Evolutionary conservation across 2,329 filamentous ascomycete genomes (phyloP).

Genomic region (Rutstroemia sp.): DNA sequence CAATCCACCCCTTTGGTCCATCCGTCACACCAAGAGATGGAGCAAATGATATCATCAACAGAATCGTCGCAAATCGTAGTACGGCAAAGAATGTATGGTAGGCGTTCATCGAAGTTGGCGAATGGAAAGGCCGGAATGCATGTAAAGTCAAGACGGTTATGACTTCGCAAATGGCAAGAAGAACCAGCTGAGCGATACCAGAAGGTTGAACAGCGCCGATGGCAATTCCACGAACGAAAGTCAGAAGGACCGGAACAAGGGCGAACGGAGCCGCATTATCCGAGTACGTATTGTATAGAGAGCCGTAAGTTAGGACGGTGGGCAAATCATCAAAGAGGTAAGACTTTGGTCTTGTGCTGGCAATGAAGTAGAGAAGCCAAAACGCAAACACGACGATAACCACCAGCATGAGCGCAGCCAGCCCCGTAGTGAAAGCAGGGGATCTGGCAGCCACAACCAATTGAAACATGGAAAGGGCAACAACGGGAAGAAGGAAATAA

Average conservation of each 20-base stretch:
- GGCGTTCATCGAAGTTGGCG: slow-evolving; percentile 92
- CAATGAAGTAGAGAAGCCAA: slow-evolving; percentile 78
- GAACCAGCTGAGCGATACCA: slow-evolving; percentile 85
- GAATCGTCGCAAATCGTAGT: slow-evolving; percentile 66
- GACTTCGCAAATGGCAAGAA: slow-evolving; percentile 91
- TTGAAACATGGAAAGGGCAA: slow-evolving; percentile 85
- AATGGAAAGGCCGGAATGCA: slow-evolving; percentile 84
- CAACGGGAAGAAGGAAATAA: slow-evolving; percentile 82
- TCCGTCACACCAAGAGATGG: slow-evolving; percentile 74
- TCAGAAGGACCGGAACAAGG: slow-evolving; percentile 77
- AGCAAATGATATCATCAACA: slow-evolving; percentile 77
- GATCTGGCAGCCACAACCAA: slow-evolving; percentile 67
- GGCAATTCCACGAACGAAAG: slow-evolving; percentile 77
- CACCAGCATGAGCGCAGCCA: slow-evolving; percentile 69
- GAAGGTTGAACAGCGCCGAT: slow-evolving; percentile 90
- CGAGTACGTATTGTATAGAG: slow-evolving; percentile 94
- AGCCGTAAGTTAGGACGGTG: slow-evolving; percentile 82
- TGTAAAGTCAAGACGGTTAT: slow-evolving; percentile 80
- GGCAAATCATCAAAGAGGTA: slow-evolving; percentile 90
- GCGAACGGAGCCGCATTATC: slow-evolving; percentile 90
- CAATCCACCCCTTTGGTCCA: slow-evolving; percentile 85
- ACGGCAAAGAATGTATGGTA: slow-evolving; percentile 82
- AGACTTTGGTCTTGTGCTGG: slow-evolving; percentile 71
- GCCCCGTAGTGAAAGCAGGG: slow-evolving; percentile 60
- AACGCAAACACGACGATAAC: slow-evolving; percentile 64